Evolutionary conservation across 2,329 filamentous ascomycete genomes (phyloP), one percentile per base, ranked within the genome.

Genomic region (Penicillium thymicola): DNA sequence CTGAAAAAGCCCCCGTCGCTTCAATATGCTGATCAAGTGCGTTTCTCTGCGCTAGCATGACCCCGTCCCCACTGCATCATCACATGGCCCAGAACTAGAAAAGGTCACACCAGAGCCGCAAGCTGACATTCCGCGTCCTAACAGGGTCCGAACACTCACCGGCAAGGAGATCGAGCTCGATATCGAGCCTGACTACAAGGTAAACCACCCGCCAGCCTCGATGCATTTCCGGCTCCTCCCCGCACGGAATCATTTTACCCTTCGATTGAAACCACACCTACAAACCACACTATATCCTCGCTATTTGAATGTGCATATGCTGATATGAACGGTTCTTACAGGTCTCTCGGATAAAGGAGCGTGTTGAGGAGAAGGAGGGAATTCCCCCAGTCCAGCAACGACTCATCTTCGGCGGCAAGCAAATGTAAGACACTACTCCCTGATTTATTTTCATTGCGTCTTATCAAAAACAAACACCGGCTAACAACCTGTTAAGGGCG

Each of bases 151-250:
- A 73, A 99, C 94, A 61, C 87, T 99, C 63, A 97, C 94, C 63
- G 94, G 94, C 72, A 97, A 97, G 82, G 92, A 99, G 80, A 97
- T 97, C 75, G 93, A 97, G 82, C 86, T 99, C 69, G 92, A 97
- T 72, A 96, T 99, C 73, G 94, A 97, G 81, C 82, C 86, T 51
- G 88, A 91, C 71, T 96, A 96, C 83, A 96, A 92, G 84, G 92
- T 95, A 45, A 59, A 52, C 18, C 18, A n/a, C 46, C 30, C 43
- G 18, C 40, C 13, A 37, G n/a, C 32, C 40, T 34, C 16, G 36
- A 38, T 30, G 36, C 21, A 1, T 41, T 48, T 45, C 51, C 25
- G 27, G 21, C 13, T 54, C 10, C 43, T 51, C 38, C 51, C 34
- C 51, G 51, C 51, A 48, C 43, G 27, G 14, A 23, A n/a, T 27